A percentile compares a stretch with the other conserved stretches of the same genome.
phyloP scores from a whole-genome alignment of 2,329 filamentous ascomycete genomes.

The Fusarium sp. region DNA sequence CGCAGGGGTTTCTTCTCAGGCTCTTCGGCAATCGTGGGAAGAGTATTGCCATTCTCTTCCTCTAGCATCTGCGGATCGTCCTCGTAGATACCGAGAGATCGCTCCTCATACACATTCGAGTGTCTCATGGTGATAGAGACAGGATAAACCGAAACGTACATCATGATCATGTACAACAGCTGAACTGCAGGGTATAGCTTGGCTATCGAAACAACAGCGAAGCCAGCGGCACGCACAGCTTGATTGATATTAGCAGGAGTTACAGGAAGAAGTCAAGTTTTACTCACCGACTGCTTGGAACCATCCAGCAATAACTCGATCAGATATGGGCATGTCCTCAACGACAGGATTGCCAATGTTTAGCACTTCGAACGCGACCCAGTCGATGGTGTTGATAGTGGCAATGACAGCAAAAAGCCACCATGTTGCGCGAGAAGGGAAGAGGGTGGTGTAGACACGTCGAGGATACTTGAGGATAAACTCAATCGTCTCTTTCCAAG shows the following conservation, averaged over 20 bases:
- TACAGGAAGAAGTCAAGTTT: background rate
- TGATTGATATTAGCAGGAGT: slow-evolving; percentile 12
- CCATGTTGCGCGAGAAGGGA: slow-evolving; percentile 73
- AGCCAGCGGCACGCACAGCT: slow-evolving; percentile 74
- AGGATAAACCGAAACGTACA: slow-evolving; percentile 75
- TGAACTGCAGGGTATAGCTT: slow-evolving; percentile 68
- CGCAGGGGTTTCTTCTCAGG: slow-evolving; percentile 33
- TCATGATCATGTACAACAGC: slow-evolving; percentile 72
- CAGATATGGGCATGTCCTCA: slow-evolving; percentile 62
- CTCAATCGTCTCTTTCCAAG: slow-evolving; percentile 62
- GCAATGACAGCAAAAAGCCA: slow-evolving; percentile 73
- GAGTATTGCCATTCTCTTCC: slow-evolving; percentile 30
- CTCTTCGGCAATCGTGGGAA: slow-evolving; percentile 47
- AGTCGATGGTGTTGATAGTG: slow-evolving; percentile 71
- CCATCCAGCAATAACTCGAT: slow-evolving; percentile 71
- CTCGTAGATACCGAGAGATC: slow-evolving; percentile 71
- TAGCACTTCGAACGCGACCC: slow-evolving; percentile 74
- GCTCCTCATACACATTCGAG: slow-evolving; percentile 79
- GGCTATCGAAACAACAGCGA: slow-evolving; percentile 73
- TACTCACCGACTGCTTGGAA: slow-evolving; percentile 70
- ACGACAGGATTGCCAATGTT: slow-evolving; percentile 72
- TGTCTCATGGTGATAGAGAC: slow-evolving; percentile 74
- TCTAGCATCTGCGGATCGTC: slow-evolving; percentile 49
- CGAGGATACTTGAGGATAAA: slow-evolving; percentile 69
- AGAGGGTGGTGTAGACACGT: slow-evolving; percentile 73